These are phyloP conservation scores for Corymbia citriodora DNA, from an alignment of 441 rosid genomes.

Conservation along the genomic window DNA sequence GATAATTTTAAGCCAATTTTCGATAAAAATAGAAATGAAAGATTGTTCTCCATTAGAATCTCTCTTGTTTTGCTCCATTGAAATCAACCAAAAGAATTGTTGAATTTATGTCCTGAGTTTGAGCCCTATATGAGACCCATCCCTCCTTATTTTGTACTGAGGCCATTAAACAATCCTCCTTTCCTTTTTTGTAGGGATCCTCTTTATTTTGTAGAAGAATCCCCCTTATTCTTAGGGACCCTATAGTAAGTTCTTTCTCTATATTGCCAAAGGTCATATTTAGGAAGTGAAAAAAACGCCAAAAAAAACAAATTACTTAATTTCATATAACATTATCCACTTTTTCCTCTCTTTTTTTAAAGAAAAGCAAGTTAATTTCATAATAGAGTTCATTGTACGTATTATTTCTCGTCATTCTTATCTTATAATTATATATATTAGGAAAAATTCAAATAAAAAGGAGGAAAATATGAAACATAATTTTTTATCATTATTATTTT, in stretches of 20 bases:
- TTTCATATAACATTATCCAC: too few species aligned
- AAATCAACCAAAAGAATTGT: background rate
- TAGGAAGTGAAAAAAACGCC: background rate
- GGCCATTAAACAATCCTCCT: background rate
- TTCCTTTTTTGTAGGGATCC: background rate
- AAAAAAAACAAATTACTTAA: too few species aligned
- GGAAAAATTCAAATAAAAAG: too few species aligned
- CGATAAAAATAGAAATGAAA: background rate
- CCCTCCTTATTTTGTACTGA: too few species aligned
- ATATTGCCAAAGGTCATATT: background rate
- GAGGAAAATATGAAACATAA: too few species aligned
- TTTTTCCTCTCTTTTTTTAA: too few species aligned
- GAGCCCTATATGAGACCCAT: background rate
- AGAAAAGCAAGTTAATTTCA: background rate
- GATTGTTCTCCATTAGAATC: background rate
- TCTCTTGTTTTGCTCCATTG: background rate
- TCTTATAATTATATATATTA: too few species aligned
- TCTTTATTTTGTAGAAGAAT: background rate
- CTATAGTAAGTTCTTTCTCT: background rate
- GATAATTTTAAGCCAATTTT: background rate
- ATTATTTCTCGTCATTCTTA: background rate
- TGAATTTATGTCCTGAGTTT: accelerated
- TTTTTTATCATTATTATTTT: too few species aligned
- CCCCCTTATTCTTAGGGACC: background rate
- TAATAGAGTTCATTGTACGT: background rate